Evolutionary conservation across 805 yeast genomes (phyloP).

Genomic region (Yamadazyma ubonensis): DNA sequence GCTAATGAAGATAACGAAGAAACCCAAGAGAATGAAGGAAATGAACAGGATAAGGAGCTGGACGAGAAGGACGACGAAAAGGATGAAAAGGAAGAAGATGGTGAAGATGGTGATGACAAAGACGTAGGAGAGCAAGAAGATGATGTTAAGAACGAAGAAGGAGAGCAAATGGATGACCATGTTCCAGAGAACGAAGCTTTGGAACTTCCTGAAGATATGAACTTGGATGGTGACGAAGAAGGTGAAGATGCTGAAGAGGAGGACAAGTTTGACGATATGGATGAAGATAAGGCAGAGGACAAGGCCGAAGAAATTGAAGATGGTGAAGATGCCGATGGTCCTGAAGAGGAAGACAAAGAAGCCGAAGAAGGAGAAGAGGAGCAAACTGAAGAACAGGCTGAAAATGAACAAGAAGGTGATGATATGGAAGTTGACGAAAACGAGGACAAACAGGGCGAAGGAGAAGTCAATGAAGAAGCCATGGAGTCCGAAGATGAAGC

Average conservation of each 20-base stretch:
- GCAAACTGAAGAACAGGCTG: conserved; percentile 25
- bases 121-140: conserved; percentile 84
- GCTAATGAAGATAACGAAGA: conserved; percentile 45
- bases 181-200: conserved; percentile 84
- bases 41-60: conserved; percentile 34
- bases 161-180: conserved; percentile 65
- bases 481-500: conserved; percentile 31
- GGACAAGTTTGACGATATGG: conserved; percentile 30
- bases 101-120: conserved; percentile 58
- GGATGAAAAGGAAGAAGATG: conserved; percentile 45
- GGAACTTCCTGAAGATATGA: conserved; percentile 90
- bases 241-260: conserved; percentile 43
- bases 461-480: conserved; percentile 25
- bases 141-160: conserved; percentile 66
- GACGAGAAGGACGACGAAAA: conserved; percentile 27
- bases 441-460: conserved; percentile 28
- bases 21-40: conserved; percentile 33
- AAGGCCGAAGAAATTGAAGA: conserved; percentile 19
- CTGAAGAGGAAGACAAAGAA: conserved; percentile 26
- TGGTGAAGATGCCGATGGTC: conserved; percentile 23
- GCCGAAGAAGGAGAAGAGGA: conserved; percentile 28
- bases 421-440: conserved; percentile 34
- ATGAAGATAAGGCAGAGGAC: conserved; percentile 33
- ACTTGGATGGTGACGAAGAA: conserved; percentile 78
- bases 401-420: conserved; percentile 40